phyloP scores from a whole-genome alignment of 179 eudicot genomes.

The Pouteria campechiana region DNA sequence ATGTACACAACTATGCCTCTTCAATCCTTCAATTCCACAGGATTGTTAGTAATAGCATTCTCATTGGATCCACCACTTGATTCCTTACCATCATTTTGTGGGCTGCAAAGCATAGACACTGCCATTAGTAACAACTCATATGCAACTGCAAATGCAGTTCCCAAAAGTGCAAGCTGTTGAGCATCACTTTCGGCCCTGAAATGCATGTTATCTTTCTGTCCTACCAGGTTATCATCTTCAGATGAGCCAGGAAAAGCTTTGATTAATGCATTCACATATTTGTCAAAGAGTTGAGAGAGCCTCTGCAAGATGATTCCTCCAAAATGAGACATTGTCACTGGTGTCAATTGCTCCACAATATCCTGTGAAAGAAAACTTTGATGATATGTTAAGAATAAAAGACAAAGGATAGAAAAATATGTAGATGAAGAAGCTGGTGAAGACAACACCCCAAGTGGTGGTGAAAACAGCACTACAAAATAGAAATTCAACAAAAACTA shows the following conservation, averaged over 20 bases:
- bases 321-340: constrained; percentile 58
- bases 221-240: constrained; percentile 80
- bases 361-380: constrained; percentile 40
- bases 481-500: too few relatives aligned
- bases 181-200: constrained; percentile 90
- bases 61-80: constrained; percentile 28
- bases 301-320: constrained; percentile 73
- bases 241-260: constrained; percentile 76
- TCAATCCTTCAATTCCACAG: constrained; percentile 82
- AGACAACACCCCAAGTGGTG: too few relatives aligned
- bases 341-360: constrained; percentile 66
- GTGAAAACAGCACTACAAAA: too few relatives aligned
- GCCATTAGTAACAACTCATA: constrained; percentile 88
- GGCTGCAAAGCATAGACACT: constrained; percentile 62
- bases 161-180: constrained; percentile 85
- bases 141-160: constrained; percentile 78
- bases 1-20: too few relatives aligned
- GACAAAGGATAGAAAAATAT: too few relatives aligned
- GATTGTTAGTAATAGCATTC: constrained; percentile 25
- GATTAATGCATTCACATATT: constrained; percentile 67
- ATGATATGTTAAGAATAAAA: too few relatives aligned
- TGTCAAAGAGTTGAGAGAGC: constrained; percentile 69
- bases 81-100: constrained; percentile 56
- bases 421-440: too few relatives aligned
- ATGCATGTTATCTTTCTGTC: constrained; percentile 60